A percentile compares a stretch with the other conserved stretches of the same genome.
Evolutionary conservation across 768 basidiomycete species (phyloP).

Genomic region (Termitomyces sp.): DNA sequence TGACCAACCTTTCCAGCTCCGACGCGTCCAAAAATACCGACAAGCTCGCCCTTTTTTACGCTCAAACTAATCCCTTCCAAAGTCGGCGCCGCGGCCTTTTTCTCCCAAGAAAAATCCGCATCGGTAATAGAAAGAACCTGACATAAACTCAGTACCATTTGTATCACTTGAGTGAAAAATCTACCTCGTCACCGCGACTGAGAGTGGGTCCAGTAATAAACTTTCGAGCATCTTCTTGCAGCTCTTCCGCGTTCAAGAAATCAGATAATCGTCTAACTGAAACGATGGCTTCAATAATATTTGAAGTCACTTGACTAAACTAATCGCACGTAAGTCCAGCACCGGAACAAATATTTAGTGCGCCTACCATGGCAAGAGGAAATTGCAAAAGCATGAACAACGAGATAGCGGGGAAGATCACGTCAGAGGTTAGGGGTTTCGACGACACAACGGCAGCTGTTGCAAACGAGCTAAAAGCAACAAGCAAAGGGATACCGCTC

Average conservation of each 20-base stretch:
- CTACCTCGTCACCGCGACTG: constrained; percentile 58
- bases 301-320: constrained; percentile 72
- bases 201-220: constrained; percentile 40
- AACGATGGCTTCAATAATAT: constrained; percentile 83
- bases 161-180: neutral
- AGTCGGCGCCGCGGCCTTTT: constrained; percentile 49
- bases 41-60: constrained; percentile 79
- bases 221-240: constrained; percentile 75
- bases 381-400: constrained; percentile 86
- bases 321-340: constrained; percentile 20
- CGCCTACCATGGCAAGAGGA: constrained; percentile 74
- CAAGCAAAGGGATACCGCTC: constrained; percentile 68
- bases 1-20: constrained; percentile 78
- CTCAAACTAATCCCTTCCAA: constrained; percentile 76
- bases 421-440: constrained; percentile 77
- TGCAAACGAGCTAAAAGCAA: constrained; percentile 82
- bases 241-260: constrained; percentile 76
- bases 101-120: constrained; percentile 83
- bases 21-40: constrained; percentile 85
- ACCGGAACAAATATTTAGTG: neutral
- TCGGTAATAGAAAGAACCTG: constrained; percentile 66
- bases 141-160: neutral
- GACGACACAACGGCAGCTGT: constrained; percentile 59
- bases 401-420: constrained; percentile 95
- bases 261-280: constrained; percentile 74